Base-by-base conservation (phyloP, 2,329 filamentous ascomycete genomes). In the Aspergillus persii region DNA sequence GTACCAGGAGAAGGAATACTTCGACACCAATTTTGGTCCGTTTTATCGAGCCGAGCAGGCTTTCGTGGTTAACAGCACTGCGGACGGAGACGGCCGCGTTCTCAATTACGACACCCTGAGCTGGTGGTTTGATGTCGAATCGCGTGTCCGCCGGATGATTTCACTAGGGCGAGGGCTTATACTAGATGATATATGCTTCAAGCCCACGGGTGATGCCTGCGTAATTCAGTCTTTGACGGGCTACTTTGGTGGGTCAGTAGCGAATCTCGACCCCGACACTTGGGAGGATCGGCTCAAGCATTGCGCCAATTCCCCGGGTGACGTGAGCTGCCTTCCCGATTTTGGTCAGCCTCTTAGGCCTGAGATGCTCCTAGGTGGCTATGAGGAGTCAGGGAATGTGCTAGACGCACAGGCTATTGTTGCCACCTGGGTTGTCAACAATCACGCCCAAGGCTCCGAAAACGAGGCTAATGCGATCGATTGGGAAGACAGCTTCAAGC, bases 111-210 rank as follows among this genome's bases (percentile, higher is more conserved):
- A 97, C 8, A 97, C 90, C 0, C 81, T 99, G 8, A 80, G 83
- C 29, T 99, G 95, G 95, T 98, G 94, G 95, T 91, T 95, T 71
- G 90, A 88, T 61, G 88, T 98, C 1, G 95, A 99, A 73, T 85
- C 86, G 66, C 87, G 88, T 52, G 86, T 98, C 39, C 83, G 84
- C 58, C 82, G 85, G 46, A 83, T 96, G 57, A 89, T 89, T 71
- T 92, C 92, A 2, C 72, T 84, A 12, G 80, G 87, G 23, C 86
- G 85, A 54, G 88, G 86, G 6, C 84, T 89, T 55, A 88, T 84
- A 0, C 81, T 99, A 3, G 81, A 91, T 29, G 90, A 98, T 70
- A 85, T 99, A 15, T 99, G 95, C 79, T 94, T 96, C 78, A 97
- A 97, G 72, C 96, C 96, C 1, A 91, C 90, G 0, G 92, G 91